A percentile compares a stretch with the other conserved stretches of the same genome.
Evolutionary conservation across 2,329 filamentous ascomycete genomes (phyloP).

Genomic region (Exophiala oligosperma): DNA sequence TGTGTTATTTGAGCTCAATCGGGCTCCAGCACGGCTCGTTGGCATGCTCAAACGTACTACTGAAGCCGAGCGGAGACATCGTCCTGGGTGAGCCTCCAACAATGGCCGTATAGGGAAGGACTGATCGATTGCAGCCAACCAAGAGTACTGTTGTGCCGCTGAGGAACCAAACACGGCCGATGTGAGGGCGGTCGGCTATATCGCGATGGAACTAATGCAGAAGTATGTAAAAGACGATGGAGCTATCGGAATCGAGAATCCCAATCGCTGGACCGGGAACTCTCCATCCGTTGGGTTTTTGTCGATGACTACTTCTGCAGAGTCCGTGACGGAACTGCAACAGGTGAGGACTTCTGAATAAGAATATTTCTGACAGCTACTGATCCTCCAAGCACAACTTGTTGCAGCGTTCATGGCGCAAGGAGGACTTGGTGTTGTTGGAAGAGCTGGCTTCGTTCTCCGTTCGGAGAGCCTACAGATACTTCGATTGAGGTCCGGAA

Average conservation of each 20-base stretch:
- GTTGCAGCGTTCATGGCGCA: neutral
- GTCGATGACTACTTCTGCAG: slow-evolving; percentile 1
- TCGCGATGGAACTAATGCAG: slow-evolving; percentile 35
- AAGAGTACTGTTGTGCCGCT: neutral
- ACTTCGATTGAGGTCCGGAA: neutral
- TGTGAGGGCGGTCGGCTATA: slow-evolving; percentile 30
- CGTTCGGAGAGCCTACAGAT: neutral
- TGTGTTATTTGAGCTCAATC: slow-evolving; percentile 22
- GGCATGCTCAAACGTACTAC: slow-evolving; percentile 32
- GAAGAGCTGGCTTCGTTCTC: neutral
- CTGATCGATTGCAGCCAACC: slow-evolving; percentile 10
- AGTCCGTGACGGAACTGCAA: neutral
- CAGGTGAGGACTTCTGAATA: neutral
- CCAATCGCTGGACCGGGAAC: slow-evolving; percentile 29
- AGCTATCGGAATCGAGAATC: slow-evolving; percentile 34
- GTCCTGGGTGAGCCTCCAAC: slow-evolving; percentile 31
- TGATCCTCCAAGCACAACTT: neutral
- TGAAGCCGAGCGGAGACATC: slow-evolving; percentile 30
- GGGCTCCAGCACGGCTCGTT: slow-evolving; percentile 30
- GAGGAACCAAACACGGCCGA: slow-evolving; percentile 4
- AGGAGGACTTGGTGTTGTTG: neutral
- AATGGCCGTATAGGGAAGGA: neutral
- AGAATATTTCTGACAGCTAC: neutral
- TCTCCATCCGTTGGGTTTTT: neutral
- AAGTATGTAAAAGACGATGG: slow-evolving; percentile 36